A percentile compares a stretch with the other conserved stretches of the same genome.
phyloP scores from a whole-genome alignment of 2,329 filamentous ascomycete genomes.

The Xylariomycetidae sp. region DNA sequence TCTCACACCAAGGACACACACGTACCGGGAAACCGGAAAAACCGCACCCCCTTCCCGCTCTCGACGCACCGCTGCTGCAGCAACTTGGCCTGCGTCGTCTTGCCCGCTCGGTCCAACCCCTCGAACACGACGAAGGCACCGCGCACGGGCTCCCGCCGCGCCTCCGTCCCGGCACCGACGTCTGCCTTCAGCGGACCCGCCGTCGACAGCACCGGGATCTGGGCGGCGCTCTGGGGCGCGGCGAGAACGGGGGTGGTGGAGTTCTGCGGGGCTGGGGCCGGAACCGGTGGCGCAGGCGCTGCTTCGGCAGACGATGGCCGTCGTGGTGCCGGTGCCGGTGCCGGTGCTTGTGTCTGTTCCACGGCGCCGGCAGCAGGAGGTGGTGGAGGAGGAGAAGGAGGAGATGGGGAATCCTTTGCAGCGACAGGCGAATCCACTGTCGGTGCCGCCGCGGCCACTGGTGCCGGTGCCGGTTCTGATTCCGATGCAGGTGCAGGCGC shows the following conservation, averaged over 20 bases:
- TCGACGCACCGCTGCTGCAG: slow-evolving; percentile 51
- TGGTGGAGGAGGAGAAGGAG: background rate
- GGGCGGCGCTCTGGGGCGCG: slow-evolving; percentile 22
- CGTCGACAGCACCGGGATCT: slow-evolving; percentile 15
- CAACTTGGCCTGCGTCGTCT: slow-evolving; percentile 80
- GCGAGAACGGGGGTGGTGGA: slow-evolving; percentile 16
- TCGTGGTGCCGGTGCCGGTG: too few species aligned
- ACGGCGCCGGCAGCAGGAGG: slow-evolving; percentile 1
- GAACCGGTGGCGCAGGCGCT: background rate
- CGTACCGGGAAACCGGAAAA: too few species aligned
- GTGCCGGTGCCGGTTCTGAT: too few species aligned
- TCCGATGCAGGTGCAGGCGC: too few species aligned
- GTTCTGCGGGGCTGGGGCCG: slow-evolving; percentile 3
- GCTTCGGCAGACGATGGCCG: slow-evolving; percentile 1
- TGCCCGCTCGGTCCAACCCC: slow-evolving; percentile 83
- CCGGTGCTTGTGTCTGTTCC: too few species aligned
- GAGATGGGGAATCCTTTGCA: background rate
- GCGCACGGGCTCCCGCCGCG: slow-evolving; percentile 31
- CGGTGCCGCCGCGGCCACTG: too few species aligned
- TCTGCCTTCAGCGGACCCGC: slow-evolving; percentile 3
- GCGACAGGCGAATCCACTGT: too few species aligned
- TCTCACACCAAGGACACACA: too few species aligned
- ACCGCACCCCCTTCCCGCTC: slow-evolving; percentile 41
- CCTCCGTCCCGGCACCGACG: slow-evolving; percentile 9
- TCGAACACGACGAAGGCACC: slow-evolving; percentile 81